phyloP scores from a whole-genome alignment of 768 basidiomycete species.

The Lentinula raphanica region DNA sequence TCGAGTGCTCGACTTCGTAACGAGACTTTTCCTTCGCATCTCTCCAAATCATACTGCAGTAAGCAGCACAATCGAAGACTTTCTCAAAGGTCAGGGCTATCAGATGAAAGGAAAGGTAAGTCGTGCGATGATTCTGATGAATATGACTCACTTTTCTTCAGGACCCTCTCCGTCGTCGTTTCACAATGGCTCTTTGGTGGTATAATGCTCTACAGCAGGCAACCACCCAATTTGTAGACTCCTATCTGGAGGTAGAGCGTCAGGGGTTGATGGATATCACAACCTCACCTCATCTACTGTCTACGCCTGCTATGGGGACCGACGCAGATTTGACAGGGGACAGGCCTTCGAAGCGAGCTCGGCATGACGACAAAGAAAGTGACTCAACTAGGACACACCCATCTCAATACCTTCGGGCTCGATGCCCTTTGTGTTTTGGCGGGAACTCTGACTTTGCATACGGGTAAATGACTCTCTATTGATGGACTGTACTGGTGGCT shows the following conservation, averaged over 20 bases:
- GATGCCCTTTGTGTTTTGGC: slow-evolving; percentile 25
- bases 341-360: background rate
- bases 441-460: slow-evolving; percentile 4
- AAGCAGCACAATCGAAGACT: no score
- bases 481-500: background rate
- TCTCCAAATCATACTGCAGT: no score
- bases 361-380: background rate
- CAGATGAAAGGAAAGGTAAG: no score
- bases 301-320: background rate
- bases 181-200: slow-evolving; percentile 23
- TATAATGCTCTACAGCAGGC: no score
- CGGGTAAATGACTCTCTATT: background rate
- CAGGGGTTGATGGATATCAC: background rate
- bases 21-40: no score
- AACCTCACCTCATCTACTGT: background rate
- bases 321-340: background rate
- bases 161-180: slow-evolving; percentile 19
- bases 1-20: no score
- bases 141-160: slow-evolving; percentile 5
- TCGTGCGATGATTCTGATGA: slow-evolving; percentile 8
- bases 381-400: slow-evolving; percentile 1
- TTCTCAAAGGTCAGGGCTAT: no score
- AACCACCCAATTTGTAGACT: background rate
- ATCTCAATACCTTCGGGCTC: slow-evolving; percentile 15
- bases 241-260: no score